Base-by-base conservation (phyloP, 345 rosid genomes). In the Brassica incana region DNA sequence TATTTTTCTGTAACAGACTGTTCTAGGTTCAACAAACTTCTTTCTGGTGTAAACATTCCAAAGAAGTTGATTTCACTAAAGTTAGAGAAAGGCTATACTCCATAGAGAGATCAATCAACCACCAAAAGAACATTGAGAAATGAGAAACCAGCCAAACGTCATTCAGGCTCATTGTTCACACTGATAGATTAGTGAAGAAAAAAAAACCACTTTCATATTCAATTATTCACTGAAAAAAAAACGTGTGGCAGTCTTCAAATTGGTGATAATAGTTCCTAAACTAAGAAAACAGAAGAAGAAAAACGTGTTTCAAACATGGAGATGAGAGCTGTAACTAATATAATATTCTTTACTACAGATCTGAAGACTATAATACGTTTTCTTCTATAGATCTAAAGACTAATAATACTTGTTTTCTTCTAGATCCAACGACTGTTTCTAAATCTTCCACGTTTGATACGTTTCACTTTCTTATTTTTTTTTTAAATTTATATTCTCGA, bases 401-500 rank as follows among this genome's bases (percentile, higher is more conserved):
- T 78, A 65, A 56, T 50, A 52, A n/a, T n/a, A n/a, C n/a, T 52
- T 36, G 2, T 71, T 3, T 52, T 72, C 14, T 67, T 73, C 23
- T 67, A 79, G 78, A 79, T 67, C 77, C 23, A 48, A 58, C n/a
- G n/a, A n/a, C n/a, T n/a, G n/a, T n/a, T n/a, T n/a, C n/a, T n/a
- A 50, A 72, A 56, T 72, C 27, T 72, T n/a, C 12, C 82, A 79
- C 82, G 82, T 79, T 67, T 79, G 32, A 60, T 73, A 11, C 69
- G 52, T 59, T 67, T 23, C 23, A 23, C 0, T 9, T 73, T 69
- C 67, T 2, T 2, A 6, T 78, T 10, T 59, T 78, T 40, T 54
- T 9, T 16, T 56, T 27, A 16, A n/a, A n/a, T n/a, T 20, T 29
- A n/a, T 48, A 4, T 48, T 48, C 54, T 43, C n/a, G 0, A 11